Evolutionary conservation across 2,329 filamentous ascomycete species (phyloP), one percentile per base, ranked within the genome.

Genomic region (Cytospora chrysosperma): DNA sequence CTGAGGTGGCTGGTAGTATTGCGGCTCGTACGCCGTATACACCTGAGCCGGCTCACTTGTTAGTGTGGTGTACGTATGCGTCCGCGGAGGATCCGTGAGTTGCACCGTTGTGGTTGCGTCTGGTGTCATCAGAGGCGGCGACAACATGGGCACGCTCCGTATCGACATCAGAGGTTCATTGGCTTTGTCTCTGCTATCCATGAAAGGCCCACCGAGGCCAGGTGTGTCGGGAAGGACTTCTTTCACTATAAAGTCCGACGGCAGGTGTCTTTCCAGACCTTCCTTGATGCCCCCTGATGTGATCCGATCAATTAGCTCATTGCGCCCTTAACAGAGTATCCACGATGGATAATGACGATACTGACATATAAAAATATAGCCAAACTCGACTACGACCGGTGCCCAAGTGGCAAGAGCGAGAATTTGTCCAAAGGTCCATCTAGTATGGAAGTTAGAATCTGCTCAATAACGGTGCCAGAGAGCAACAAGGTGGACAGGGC

Each of bases 361-460:
- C 55, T 21, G 19, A 52, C 32, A 62, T 24, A 52, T 51, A 13
- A 30, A 28, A 32, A 9, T 47, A n/a, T 27, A 24, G 3, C 24
- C 40, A 13, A 43, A 40, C 8, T 32, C 37, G 15, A 43, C n/a
- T 15, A 51, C 19, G n/a, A 62, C 53, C 19, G 53, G 59, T 26
- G 26, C 43, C 47, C 47, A 59, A 8, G 24, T 59, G 10, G 47
- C 43, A 6, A 62, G 47, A 17, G 30, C 52, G 8, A 53, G 43
- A 9, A 62, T 37, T 7, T 62, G 32, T 27, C 24, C 54, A 15
- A 58, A 40, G 3, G 32, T 62, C 54, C 30, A 52, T 8, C 57
- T 52, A 19, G 10, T 5, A 24, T 19, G 2, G 27, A 10, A 19
- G 34, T 30, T 43, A 59, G 57, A 21, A 53, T 8, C 8, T 15